Conservation (phyloP, 2,329 filamentous ascomycete genomes). For the Graphilbum sp. region DNA sequence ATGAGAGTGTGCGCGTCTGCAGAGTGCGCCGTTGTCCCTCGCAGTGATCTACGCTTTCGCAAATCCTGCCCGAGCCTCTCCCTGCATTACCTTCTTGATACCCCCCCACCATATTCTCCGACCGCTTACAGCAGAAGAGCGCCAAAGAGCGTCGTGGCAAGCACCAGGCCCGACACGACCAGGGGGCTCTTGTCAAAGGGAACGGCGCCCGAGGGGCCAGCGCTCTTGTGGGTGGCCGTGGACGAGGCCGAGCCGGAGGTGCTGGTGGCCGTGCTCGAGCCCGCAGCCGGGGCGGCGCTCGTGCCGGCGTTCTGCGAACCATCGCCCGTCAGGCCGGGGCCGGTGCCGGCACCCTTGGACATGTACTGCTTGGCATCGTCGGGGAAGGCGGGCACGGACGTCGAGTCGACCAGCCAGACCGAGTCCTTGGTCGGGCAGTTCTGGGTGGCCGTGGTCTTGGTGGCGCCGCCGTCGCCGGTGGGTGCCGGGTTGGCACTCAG, state of each 20-base stretch:
- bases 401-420: slow-evolving; percentile 34
- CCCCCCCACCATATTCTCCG: no score
- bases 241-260: slow-evolving; percentile 19
- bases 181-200: slow-evolving; percentile 22
- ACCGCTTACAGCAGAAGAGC: slow-evolving; percentile 25
- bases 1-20: no score
- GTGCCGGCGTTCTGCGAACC: slow-evolving; percentile 35
- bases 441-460: slow-evolving; percentile 27
- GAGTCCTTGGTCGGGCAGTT: slow-evolving; percentile 32
- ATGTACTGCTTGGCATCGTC: slow-evolving; percentile 34
- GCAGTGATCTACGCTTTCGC: no score
- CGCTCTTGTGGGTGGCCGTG: slow-evolving; percentile 16
- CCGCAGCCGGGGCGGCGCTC: slow-evolving; percentile 9
- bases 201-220: slow-evolving; percentile 14
- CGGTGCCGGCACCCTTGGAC: slow-evolving; percentile 33
- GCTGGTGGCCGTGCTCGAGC: slow-evolving; percentile 27
- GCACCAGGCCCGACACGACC: slow-evolving; percentile 17
- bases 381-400: slow-evolving; percentile 34
- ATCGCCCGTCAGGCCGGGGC: slow-evolving; percentile 33
- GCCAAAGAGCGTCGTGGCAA: slow-evolving; percentile 21
- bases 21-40: no score
- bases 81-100: no score
- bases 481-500: slow-evolving; percentile 33
- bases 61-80: no score
- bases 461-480: slow-evolving; percentile 31